A percentile compares a stretch with the other conserved stretches of the same genome.
Conservation (phyloP, 352 stramenopile genomes). For the Globisporangium nagaii region DNA sequence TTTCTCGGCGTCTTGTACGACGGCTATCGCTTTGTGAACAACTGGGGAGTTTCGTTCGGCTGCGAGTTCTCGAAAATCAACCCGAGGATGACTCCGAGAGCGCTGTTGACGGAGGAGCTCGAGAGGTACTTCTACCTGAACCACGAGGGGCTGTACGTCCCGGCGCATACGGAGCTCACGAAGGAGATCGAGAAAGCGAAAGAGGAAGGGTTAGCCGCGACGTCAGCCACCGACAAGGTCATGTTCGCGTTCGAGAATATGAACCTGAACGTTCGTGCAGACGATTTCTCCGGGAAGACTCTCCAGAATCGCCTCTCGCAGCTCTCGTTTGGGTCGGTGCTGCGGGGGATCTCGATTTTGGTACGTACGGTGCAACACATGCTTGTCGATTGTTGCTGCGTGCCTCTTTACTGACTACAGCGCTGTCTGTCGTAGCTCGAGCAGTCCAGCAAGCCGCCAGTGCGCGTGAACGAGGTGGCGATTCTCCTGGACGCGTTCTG, state of each 20-base stretch:
- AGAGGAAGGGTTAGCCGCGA: constrained; percentile 27
- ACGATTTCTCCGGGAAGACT: constrained; percentile 46
- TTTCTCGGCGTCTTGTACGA: constrained; percentile 69
- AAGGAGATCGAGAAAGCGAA: constrained; percentile 64
- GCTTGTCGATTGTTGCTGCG: not conserved
- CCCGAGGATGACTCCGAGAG: constrained; percentile 41
- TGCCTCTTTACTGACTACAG: not conserved
- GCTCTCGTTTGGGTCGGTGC: constrained; percentile 44
- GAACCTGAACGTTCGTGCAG: constrained; percentile 60
- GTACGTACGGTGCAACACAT: constrained; percentile 27
- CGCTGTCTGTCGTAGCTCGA: constrained; percentile 32
- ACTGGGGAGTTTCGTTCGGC: constrained; percentile 52
- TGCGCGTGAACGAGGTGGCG: constrained; percentile 57
- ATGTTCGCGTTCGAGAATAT: constrained; percentile 71
- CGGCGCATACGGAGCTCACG: constrained; percentile 37
- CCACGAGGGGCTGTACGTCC: constrained; percentile 58
- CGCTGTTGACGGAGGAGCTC: constrained; percentile 41
- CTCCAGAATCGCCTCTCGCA: constrained; percentile 47
- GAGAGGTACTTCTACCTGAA: constrained; percentile 54
- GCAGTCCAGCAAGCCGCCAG: constrained; percentile 54
- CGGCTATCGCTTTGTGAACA: constrained; percentile 55
- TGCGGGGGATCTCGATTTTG: constrained; percentile 54
- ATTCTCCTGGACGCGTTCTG: constrained; percentile 71
- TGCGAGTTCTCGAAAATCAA: constrained; percentile 70
- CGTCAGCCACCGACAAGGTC: constrained; percentile 48